Conservation (phyloP, 2,329 filamentous ascomycete genomes). For the Diplocarpon rosae region DNA sequence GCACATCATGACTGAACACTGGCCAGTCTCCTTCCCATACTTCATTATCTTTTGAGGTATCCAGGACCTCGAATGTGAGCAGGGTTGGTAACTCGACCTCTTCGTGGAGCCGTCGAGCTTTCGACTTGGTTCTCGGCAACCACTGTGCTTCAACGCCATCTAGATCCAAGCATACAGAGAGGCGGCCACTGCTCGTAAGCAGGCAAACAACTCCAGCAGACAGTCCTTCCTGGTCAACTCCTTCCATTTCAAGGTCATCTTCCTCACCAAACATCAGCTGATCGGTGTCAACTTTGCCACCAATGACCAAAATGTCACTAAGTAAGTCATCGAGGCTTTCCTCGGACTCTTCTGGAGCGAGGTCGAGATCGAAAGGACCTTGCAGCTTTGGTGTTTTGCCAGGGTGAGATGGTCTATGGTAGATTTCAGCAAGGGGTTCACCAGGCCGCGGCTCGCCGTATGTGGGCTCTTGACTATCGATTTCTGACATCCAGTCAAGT, state of each 20-base stretch:
- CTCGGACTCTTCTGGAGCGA: slow-evolving; percentile 37
- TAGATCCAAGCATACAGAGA: slow-evolving; percentile 50
- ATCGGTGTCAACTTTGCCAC: slow-evolving; percentile 47
- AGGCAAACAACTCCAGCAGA: slow-evolving; percentile 50
- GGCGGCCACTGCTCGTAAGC: slow-evolving; percentile 48
- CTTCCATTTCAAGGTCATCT: slow-evolving; percentile 46
- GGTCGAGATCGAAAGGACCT: slow-evolving; percentile 48
- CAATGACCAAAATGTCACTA: slow-evolving; percentile 52
- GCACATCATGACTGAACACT: slow-evolving; percentile 49
- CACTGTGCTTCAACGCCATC: slow-evolving; percentile 56
- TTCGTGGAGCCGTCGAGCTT: slow-evolving; percentile 30
- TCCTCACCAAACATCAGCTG: slow-evolving; percentile 55
- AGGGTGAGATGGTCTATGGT: slow-evolving; percentile 43
- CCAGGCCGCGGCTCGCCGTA: slow-evolving; percentile 39
- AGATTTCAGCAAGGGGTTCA: slow-evolving; percentile 44
- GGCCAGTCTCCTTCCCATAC: slow-evolving; percentile 48
- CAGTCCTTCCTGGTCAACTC: slow-evolving; percentile 46
- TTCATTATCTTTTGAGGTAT: slow-evolving; percentile 45
- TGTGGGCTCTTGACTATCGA: slow-evolving; percentile 51
- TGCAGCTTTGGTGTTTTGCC: slow-evolving; percentile 49
- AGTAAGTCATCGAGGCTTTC: slow-evolving; percentile 46
- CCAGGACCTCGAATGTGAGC: slow-evolving; percentile 51
- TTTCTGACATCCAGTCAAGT: slow-evolving; percentile 55
- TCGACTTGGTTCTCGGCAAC: slow-evolving; percentile 45
- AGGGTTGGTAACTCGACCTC: slow-evolving; percentile 36